phyloP scores from a whole-genome alignment of 257 asterid genomes.

The Ehretia macrophylla region DNA sequence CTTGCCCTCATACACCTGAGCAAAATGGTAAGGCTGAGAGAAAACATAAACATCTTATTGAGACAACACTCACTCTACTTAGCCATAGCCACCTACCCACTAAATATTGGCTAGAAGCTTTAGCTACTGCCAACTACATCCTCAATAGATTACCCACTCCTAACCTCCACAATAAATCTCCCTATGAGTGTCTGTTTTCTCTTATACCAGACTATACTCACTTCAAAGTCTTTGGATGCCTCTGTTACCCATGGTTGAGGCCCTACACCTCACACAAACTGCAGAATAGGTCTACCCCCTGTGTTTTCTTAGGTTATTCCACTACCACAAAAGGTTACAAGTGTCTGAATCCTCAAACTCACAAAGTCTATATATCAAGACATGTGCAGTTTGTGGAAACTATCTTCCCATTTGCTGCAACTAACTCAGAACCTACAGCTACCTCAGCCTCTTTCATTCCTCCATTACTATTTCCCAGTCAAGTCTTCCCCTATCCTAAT shows the following conservation, averaged over 20 bases:
- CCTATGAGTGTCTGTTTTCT: neutral
- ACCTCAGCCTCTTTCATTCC: too few relatives aligned
- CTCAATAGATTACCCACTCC: too few relatives aligned
- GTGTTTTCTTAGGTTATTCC: slow-evolving; percentile 3
- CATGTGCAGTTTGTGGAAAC: neutral
- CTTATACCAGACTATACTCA: neutral
- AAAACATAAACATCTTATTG: too few relatives aligned
- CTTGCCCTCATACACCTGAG: neutral
- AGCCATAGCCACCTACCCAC: too few relatives aligned
- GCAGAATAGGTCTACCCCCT: neutral
- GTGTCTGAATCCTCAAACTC: neutral
- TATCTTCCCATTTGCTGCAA: neutral
- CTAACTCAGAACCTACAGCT: too few relatives aligned
- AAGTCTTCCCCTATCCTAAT: too few relatives aligned
- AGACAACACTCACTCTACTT: too few relatives aligned
- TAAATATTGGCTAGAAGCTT: too few relatives aligned
- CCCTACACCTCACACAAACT: too few relatives aligned
- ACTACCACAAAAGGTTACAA: neutral
- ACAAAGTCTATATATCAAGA: neutral
- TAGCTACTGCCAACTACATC: too few relatives aligned
- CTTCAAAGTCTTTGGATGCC: neutral
- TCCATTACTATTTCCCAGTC: too few relatives aligned
- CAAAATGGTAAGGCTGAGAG: neutral
- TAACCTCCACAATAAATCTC: neutral
- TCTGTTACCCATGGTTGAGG: too few relatives aligned